Base-by-base conservation (phyloP, 495 filamentous ascomycete genomes). In the Hypomontagnella monticulosa region DNA sequence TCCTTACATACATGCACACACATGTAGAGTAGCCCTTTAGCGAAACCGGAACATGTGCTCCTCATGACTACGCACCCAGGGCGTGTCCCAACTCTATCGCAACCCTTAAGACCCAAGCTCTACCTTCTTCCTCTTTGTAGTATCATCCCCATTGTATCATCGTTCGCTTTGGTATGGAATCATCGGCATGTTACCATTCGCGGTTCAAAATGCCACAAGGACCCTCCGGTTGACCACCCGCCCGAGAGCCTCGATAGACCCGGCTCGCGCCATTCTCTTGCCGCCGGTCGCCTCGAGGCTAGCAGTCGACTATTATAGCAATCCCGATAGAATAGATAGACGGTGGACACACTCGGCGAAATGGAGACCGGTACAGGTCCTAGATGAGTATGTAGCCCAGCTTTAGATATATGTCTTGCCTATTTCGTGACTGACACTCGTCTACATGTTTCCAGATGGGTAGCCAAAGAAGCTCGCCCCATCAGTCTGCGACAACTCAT, bases 401-500 rank as follows among this genome's bases (percentile, higher is more conserved):
- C 37, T 41, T 40, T 33, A 43, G 44, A 19, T 32, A 63, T 27
- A 16, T 14, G 62, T 58, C 55, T 11, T 44, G 52, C 61, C 61
- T 54, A n/a, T n/a, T n/a, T n/a, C n/a, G 53, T 63, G 66, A 58
- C 70, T 74, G 47, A 75, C 61, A 23, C 41, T 43, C 72, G 51
- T 62, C 43, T 60, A 34, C 50, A 32, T 43, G 36, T 47, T 42
- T 69, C 15, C 67, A 96, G 92, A 81, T 97, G 91, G 91, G 93
- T 95, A 38, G 87, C 89, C 60, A 88, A 89, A 50, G 88, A 93
- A 71, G 91, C 93, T 7, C 84, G 91, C 23, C 92, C 93, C 0
- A 96, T 97, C 71, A 93, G 90, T 76, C 79, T 97, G 53, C 88
- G 93, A 37, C 93, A 96, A 75, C 84, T 99, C 67, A 97, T 95